Evolutionary conservation across 139 green algal genomes (phyloP), one percentile per base, ranked within the genome.

Genomic region (Penium margaritaceum): DNA sequence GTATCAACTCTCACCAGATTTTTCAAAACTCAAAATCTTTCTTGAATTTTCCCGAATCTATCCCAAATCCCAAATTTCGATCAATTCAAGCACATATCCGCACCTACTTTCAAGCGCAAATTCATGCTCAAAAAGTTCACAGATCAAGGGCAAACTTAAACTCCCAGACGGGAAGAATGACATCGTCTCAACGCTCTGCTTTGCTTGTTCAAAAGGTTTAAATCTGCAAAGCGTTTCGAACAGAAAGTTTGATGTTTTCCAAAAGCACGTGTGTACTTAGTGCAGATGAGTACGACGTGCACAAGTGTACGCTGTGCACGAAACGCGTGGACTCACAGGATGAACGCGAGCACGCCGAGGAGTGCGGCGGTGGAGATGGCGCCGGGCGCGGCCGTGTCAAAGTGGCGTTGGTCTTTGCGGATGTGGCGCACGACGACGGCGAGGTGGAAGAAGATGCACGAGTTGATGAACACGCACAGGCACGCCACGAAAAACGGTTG

Each of bases 361-460:
- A 74, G 51, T 12, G 66, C 32, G 46, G 66, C 66, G 5, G 66
- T 67, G 14, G 66, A 47, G 53, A 74, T 74, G 14, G 66, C 66
- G 43, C 66, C 66, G 15, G 66, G 66, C 9, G 47, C 66, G 14
- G 74, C 66, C 5, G 74, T 33, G 66, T 74, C 74, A 15, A 66
- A 74, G 66, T 74, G 47, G 47, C 27, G 14, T 7, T 37, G 19
- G 34, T 36, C 32, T 15, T 29, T 44, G 9, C 9, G 9, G 46
- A 74, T 7, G 34, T 70, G 44, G 33, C 66, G 46, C 44, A 74
- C 46, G 47, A 47, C 74, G 9, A 74, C 66, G 12, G 57, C 66
- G 12, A 74, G 66, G 53, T 74, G 74, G 9, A 74, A 19, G 17
- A 74, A 74, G 33, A 74, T 74, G 66, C 43, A 74, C 44, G 66